A percentile compares a stretch with the other conserved stretches of the same genome.
phyloP scores from a whole-genome alignment of 495 filamentous ascomycete species.

The Echria macrotheca region DNA sequence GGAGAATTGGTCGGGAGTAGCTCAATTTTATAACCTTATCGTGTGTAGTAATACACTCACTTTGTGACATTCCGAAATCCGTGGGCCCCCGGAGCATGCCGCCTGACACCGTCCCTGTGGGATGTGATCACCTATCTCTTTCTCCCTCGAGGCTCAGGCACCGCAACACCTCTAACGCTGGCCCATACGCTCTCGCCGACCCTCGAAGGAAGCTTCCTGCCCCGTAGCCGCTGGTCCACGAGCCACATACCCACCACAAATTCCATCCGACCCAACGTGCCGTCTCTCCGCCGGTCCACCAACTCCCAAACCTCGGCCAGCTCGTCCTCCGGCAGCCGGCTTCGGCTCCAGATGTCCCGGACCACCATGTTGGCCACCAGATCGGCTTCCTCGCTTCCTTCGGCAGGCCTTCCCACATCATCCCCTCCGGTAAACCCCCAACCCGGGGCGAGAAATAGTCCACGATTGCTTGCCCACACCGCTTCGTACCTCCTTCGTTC shows the following conservation, averaged over 20 bases:
- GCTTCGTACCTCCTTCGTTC: conserved; percentile 93
- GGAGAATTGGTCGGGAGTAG: no score
- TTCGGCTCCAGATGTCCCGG: conserved; percentile 80
- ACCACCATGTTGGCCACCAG: conserved; percentile 74
- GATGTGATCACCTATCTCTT: no score
- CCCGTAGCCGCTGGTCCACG: conserved; percentile 82
- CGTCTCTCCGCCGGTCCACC: conserved; percentile 60
- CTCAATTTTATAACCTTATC: no score
- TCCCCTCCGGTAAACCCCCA: conserved; percentile 5
- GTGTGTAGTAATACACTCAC: no score
- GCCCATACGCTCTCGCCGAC: conserved; percentile 83
- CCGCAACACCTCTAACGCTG: conserved; percentile 58
- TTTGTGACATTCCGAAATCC: no score
- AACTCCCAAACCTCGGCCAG: conserved; percentile 82
- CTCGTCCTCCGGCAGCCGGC: conserved; percentile 58
- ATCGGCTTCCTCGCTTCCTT: conserved; percentile 33
- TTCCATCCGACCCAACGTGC: conserved; percentile 65
- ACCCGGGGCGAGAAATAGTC: conserved; percentile 37
- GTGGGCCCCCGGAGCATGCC: no score
- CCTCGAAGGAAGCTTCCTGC: conserved; percentile 75
- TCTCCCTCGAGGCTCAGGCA: conserved; percentile 16
- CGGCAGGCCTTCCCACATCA: conserved; percentile 1
- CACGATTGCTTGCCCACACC: conserved; percentile 91
- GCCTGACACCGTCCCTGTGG: no score
- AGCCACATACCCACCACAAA: conserved; percentile 97